These are phyloP conservation scores for Gonapodya prolifera DNA, from an alignment of 192 early-diverging fungal genomes.

Conservation along the genomic window DNA sequence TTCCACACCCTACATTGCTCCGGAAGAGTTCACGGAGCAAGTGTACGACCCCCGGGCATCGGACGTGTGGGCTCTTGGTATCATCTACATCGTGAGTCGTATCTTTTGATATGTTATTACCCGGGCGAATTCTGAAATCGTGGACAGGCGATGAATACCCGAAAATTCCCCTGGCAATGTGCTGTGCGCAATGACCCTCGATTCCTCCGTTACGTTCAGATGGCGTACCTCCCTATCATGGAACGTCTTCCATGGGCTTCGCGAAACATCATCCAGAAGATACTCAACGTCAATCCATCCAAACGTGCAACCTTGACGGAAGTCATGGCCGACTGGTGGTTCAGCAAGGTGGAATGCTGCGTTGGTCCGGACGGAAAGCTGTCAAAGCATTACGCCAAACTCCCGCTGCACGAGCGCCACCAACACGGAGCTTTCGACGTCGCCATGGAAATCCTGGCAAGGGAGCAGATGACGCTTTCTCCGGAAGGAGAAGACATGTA, in stretches of 20 bases:
- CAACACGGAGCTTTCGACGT: too few species aligned
- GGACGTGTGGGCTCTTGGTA: slow-evolving; percentile 6
- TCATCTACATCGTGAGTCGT: slow-evolving; percentile 1
- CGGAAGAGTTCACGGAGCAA: slow-evolving; percentile 3
- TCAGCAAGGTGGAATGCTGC: too few species aligned
- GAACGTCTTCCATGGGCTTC: not conserved
- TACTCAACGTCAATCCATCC: not conserved
- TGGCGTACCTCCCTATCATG: not conserved
- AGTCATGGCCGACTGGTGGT: not conserved
- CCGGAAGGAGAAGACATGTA: too few species aligned
- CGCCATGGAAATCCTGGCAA: too few species aligned
- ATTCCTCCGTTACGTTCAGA: not conserved
- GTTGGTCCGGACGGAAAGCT: too few species aligned
- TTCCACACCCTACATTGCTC: slow-evolving; percentile 1
- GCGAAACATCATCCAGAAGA: not conserved
- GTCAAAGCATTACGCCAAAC: too few species aligned
- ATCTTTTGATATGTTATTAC: slow-evolving; percentile 6
- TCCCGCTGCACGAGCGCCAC: too few species aligned
- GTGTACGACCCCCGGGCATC: slow-evolving; percentile 5
- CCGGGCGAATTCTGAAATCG: not conserved
- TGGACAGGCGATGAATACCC: not conserved
- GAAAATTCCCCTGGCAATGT: not conserved
- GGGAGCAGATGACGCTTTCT: too few species aligned
- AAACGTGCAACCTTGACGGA: not conserved
- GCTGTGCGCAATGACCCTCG: not conserved